phyloP scores from a whole-genome alignment of 495 filamentous ascomycete species.

The Penicillium paradoxum region DNA sequence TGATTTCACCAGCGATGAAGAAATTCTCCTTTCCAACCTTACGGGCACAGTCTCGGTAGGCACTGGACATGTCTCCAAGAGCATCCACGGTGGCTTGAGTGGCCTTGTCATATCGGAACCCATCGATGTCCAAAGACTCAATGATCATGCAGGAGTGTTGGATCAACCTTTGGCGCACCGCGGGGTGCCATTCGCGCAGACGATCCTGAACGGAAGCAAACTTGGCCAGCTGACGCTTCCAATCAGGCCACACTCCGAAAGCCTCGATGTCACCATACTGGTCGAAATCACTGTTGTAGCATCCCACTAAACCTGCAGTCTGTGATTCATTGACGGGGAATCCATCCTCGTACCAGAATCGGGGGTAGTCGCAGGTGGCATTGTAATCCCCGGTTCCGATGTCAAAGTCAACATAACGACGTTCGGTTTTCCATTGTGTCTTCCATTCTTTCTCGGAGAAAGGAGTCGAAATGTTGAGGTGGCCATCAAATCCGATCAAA shows the following conservation, averaged over 20 bases:
- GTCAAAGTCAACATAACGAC: constrained; percentile 58
- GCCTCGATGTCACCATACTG: constrained; percentile 65
- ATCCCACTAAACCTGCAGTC: constrained; percentile 47
- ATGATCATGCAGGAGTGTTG: constrained; percentile 64
- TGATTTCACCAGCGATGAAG: constrained; percentile 61
- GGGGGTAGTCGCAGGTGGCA: constrained; percentile 55
- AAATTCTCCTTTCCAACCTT: constrained; percentile 58
- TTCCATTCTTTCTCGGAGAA: constrained; percentile 54
- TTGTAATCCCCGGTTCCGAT: constrained; percentile 51
- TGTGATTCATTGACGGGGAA: constrained; percentile 43
- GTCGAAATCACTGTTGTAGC: constrained; percentile 67
- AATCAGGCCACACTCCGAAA: constrained; percentile 64
- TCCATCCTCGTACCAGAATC: constrained; percentile 63
- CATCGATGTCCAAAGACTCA: constrained; percentile 58
- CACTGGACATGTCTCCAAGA: constrained; percentile 50
- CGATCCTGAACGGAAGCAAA: constrained; percentile 74
- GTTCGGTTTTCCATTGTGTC: constrained; percentile 51
- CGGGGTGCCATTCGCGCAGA: constrained; percentile 63
- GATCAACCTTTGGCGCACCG: constrained; percentile 53
- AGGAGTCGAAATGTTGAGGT: constrained; percentile 58
- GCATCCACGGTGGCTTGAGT: constrained; percentile 62
- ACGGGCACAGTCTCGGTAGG: constrained; percentile 52
- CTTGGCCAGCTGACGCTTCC: constrained; percentile 63
- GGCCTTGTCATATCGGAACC: constrained; percentile 65
- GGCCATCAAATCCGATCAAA: constrained; percentile 63